Evolutionary conservation across 768 basidiomycete genomes (phyloP), one percentile per base, ranked within the genome.

Genomic region (Mycena leptocephala): DNA sequence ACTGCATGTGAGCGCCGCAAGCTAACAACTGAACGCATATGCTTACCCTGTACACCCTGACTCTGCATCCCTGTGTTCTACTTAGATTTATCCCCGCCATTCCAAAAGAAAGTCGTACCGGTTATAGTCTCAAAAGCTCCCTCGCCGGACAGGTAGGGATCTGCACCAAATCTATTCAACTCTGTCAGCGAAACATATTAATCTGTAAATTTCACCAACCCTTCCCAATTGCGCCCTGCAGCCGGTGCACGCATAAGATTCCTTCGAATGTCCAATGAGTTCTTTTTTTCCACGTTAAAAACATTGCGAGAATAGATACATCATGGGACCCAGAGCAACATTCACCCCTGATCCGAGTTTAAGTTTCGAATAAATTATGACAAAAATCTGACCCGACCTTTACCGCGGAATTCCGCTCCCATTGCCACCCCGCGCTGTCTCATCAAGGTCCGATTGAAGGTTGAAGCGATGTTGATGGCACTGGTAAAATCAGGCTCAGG

Each of bases 351-450:
- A n/a, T 69, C 8, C 10, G 39, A 20, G 18, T 20, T 43, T 35
- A 65, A n/a, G 22, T 69, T 37, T 16, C 18, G n/a, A n/a, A 30
- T 5, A 33, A 30, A 48, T 20, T 3, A 35, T 32, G 11, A 28
- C 1, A 22, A 41, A 13, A 2, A 11, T 39, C 35, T 1, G 30
- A 35, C 18, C n/a, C 18, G 22, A 75, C 90, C 90, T 78, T 88
- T 86, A 16, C 82, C 86, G 37, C 81, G 81, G 81, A 88, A 88
- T 78, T 91, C 90, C 26, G 82, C 71, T 11, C 89, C 89, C 83
- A 90, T 87, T 0, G 88, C 87, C 26, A 77, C 78, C 7, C 87
- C 89, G 35, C 89, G 85, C 28, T 82, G 77, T 67, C 86, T 82
- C 81, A 90, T 88, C n/a, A 90, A 79, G 24, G 69, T 76, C 3